These are phyloP conservation scores for Lentinus tigrinus DNA, from an alignment of 768 basidiomycete species.

Conservation along the genomic window DNA sequence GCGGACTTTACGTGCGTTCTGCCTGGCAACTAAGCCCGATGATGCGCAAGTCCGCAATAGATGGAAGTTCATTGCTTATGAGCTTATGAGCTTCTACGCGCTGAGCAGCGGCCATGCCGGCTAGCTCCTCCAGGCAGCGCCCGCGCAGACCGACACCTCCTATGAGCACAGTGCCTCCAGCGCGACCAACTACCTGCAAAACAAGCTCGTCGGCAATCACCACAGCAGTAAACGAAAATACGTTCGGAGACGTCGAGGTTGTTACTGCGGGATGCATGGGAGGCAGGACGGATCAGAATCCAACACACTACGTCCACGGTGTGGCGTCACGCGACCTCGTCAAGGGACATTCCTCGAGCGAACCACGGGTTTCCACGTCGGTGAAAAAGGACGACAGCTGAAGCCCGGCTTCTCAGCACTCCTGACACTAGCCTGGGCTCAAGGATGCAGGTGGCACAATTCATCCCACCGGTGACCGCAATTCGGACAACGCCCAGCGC, in stretches of 20 bases:
- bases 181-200: too few relatives aligned
- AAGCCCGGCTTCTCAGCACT: background rate
- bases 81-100: too few relatives aligned
- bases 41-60: background rate
- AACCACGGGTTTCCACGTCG: background rate
- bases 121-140: too few relatives aligned
- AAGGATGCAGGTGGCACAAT: too few relatives aligned
- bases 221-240: too few relatives aligned
- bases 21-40: background rate
- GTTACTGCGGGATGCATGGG: background rate
- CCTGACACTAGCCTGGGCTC: background rate
- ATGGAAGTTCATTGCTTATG: background rate
- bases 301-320: background rate
- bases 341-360: background rate
- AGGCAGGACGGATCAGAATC: background rate
- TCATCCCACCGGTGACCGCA: too few relatives aligned
- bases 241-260: too few relatives aligned
- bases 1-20: conserved; percentile 2
- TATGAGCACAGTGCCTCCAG: too few relatives aligned
- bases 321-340: background rate
- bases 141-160: too few relatives aligned
- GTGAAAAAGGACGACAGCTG: background rate
- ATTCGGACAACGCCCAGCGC: too few relatives aligned
- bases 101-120: too few relatives aligned
- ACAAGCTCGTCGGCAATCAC: too few relatives aligned